These are phyloP conservation scores for Trichoderma hamatum DNA, from an alignment of 2,329 filamentous ascomycete genomes.

Conservation along the genomic window DNA sequence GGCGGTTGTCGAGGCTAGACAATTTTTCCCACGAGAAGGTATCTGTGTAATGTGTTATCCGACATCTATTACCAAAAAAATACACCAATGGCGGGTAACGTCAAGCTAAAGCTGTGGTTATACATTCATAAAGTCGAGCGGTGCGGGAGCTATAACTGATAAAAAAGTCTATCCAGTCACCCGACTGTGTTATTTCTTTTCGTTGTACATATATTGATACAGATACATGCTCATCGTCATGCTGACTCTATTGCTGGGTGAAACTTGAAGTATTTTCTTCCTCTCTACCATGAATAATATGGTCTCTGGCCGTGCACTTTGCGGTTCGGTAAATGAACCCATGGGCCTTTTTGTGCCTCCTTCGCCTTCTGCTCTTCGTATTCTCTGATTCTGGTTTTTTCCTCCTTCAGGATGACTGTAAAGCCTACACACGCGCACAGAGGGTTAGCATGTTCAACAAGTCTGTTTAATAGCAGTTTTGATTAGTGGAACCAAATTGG, in stretches of 20 bases:
- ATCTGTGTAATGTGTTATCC: constrained; percentile 5
- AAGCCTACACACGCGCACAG: constrained; percentile 56
- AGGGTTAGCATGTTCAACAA: constrained; percentile 8
- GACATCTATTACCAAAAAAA: not conserved
- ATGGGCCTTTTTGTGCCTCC: constrained; percentile 73
- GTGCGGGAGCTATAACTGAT: not conserved
- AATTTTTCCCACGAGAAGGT: not conserved
- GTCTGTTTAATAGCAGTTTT: not conserved
- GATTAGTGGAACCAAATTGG: not conserved
- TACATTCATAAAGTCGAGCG: not conserved
- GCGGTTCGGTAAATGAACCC: constrained; percentile 86
- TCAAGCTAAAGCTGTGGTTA: not conserved
- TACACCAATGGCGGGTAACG: not conserved
- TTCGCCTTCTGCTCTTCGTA: constrained; percentile 77
- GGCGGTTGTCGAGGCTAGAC: not conserved
- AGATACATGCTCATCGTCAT: constrained; percentile 29
- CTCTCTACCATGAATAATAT: constrained; percentile 82
- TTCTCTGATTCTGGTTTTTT: constrained; percentile 82
- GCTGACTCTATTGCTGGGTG: constrained; percentile 8
- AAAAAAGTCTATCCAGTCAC: constrained; percentile 5
- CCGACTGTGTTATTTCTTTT: constrained; percentile 33
- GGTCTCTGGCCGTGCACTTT: constrained; percentile 82
- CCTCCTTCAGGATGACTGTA: constrained; percentile 85
- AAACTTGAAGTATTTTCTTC: not conserved
- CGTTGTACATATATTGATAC: constrained; percentile 44